phyloP scores from a whole-genome alignment of 306 rosid genomes.

The Pyrus pyrifolia region DNA sequence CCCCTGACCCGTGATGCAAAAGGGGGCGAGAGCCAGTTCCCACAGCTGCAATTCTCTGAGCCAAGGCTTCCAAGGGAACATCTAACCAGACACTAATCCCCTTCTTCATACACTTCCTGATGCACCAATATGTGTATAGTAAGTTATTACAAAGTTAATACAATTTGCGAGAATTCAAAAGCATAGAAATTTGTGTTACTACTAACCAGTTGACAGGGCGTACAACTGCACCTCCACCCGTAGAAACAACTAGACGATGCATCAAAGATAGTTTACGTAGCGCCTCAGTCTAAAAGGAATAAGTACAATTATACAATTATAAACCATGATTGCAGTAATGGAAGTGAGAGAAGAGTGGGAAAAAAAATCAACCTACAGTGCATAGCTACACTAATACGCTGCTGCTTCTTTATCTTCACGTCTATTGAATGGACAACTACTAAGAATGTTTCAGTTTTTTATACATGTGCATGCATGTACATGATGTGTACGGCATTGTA shows the following conservation, averaged over 20 bases:
- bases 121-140: background rate
- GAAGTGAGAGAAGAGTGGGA: background rate
- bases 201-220: conserved; percentile 83
- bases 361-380: background rate
- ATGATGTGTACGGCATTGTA: background rate
- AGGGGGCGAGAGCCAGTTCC: conserved; percentile 94
- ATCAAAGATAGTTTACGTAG: conserved; percentile 57
- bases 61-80: conserved; percentile 90
- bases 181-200: background rate
- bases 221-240: conserved; percentile 92
- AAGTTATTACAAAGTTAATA: background rate
- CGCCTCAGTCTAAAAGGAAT: conserved; percentile 58
- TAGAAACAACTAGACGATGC: conserved; percentile 66
- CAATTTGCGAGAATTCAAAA: background rate
- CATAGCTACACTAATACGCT: background rate
- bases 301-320: conserved; percentile 1
- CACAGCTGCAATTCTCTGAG: conserved; percentile 77
- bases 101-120: conserved; percentile 85
- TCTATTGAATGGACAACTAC: background rate
- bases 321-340: background rate
- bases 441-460: background rate
- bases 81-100: conserved; percentile 92
- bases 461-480: background rate
- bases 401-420: background rate
- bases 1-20: conserved; percentile 69